Conservation (phyloP, 495 filamentous ascomycete genomes). For the Pseudomonodictys pantanalensis region DNA sequence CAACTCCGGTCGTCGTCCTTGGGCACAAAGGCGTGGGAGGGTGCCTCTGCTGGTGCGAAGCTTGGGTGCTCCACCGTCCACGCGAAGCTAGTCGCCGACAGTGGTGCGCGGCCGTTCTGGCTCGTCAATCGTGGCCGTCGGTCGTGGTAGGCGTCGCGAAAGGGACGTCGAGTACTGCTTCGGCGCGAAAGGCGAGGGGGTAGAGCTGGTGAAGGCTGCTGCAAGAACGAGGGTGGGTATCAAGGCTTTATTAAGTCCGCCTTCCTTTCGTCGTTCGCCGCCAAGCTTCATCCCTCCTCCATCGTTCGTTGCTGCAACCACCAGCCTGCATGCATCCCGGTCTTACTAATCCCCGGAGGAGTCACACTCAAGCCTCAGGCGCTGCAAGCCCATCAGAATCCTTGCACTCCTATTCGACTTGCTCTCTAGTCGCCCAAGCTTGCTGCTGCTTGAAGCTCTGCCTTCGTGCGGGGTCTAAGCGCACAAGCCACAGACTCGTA, state of each 20-base stretch:
- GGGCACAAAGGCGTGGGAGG: too few relatives aligned
- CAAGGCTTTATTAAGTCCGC: not conserved
- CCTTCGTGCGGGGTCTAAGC: too few relatives aligned
- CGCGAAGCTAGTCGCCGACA: not conserved
- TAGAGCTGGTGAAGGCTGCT: too few relatives aligned
- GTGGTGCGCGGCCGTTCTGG: not conserved
- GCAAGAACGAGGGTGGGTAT: not conserved
- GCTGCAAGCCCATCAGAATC: not conserved
- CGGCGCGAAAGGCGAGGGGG: not conserved
- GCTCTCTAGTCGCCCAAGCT: too few relatives aligned
- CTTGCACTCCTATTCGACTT: not conserved
- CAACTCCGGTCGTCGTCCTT: too few relatives aligned
- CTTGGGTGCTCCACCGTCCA: not conserved
- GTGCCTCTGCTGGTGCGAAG: not conserved
- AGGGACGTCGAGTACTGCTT: not conserved
- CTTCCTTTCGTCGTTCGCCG: not conserved
- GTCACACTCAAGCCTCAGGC: not conserved
- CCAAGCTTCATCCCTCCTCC: not conserved
- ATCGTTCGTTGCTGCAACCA: too few relatives aligned
- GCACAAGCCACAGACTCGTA: too few relatives aligned
- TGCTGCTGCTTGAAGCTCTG: too few relatives aligned
- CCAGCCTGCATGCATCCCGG: not conserved
- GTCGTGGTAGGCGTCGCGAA: not conserved
- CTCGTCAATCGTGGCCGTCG: not conserved
- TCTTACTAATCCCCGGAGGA: not conserved